Percentiles rank a stretch among this genome's conserved stretches.
phyloP scores from a whole-genome alignment of 176 grass and related monocot genomes.

The Oryza officinalis region DNA sequence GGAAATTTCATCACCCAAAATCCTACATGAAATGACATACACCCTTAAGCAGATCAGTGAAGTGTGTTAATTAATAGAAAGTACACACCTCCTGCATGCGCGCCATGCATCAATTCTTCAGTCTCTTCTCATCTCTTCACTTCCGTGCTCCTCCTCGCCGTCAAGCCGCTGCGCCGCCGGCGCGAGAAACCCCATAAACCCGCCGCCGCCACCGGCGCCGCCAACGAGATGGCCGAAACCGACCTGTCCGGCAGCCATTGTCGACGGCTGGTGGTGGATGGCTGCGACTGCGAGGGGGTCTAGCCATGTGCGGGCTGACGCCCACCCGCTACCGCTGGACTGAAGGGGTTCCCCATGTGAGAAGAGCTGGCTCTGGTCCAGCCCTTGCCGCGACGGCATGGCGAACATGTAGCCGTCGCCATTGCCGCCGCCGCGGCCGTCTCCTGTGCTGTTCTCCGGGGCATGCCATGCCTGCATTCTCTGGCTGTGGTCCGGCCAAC shows the following conservation, averaged over 20 bases:
- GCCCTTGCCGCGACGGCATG: constrained; percentile 51
- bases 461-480: constrained; percentile 70
- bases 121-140: constrained; percentile 43
- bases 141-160: constrained; percentile 69
- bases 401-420: constrained; percentile 56
- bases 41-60: constrained; percentile 34
- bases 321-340: constrained; percentile 76
- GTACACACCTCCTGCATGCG: constrained; percentile 26
- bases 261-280: constrained; percentile 59
- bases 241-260: constrained; percentile 54
- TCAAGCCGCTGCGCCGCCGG: constrained; percentile 67
- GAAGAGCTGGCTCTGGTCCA: constrained; percentile 79
- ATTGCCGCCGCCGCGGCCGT: constrained; percentile 36
- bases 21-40: constrained; percentile 69
- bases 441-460: constrained; percentile 37
- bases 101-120: constrained; percentile 11
- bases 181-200: constrained; percentile 77
- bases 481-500: constrained; percentile 58
- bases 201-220: constrained; percentile 17
- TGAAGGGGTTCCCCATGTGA: constrained; percentile 96
- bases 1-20: constrained; percentile 26
- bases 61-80: constrained; percentile 34
- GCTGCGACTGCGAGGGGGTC: constrained; percentile 58
- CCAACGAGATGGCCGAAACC: constrained; percentile 60
- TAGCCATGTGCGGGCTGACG: constrained; percentile 67